Base-by-base conservation (phyloP, 306 rosid species). In the Carpinus viminea region DNA sequence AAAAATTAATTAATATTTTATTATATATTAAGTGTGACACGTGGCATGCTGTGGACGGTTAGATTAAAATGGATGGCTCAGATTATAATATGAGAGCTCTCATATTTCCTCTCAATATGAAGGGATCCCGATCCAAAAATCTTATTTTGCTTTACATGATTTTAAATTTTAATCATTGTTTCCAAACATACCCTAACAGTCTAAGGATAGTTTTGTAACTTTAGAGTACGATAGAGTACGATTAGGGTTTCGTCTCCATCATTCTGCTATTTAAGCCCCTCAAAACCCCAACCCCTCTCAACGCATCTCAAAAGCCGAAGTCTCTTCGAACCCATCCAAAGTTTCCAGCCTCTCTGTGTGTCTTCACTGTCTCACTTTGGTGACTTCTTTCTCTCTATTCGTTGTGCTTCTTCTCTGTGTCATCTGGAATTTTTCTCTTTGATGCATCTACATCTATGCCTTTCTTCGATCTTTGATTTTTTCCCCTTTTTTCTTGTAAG, bases 391-490 rank as follows among this genome's bases (percentile, higher is more conserved):
- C 2, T 53, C 1, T 13, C 0, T 4, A 0, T 59, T 34, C 8
- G 10, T 18, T 18, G 24, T 8, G 4, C 0, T 53, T 50, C 15
- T 53, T 90, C 88, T 90, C 81, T 77, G 85, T 90, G 86, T 88
- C 91, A 88, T 88, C 89, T 76, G 77, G 78, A 78, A 20, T 0
- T 46, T 4, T 24, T 17, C 6, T 59, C 83, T 20, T 55, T 74
- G 80, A 54, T 54, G 86, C 12, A 73, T 66, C 38, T 5, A 6
- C 2, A 20, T 75, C 1, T 3, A 12, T 24, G 21, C 60, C 18
- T 76, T 75, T 82, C 91, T 86, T 90, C 86, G 89, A 85, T 88
- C 79, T 46, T 4, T 24, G 3, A 1, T 4, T 16, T 31, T 5
- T 4, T 3, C 8, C 2, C 20, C 12, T 21, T 1, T 2, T 18